phyloP scores from a whole-genome alignment of 225 moss, liverwort and hornwort genomes.

The Marchantia polymorpha region DNA sequence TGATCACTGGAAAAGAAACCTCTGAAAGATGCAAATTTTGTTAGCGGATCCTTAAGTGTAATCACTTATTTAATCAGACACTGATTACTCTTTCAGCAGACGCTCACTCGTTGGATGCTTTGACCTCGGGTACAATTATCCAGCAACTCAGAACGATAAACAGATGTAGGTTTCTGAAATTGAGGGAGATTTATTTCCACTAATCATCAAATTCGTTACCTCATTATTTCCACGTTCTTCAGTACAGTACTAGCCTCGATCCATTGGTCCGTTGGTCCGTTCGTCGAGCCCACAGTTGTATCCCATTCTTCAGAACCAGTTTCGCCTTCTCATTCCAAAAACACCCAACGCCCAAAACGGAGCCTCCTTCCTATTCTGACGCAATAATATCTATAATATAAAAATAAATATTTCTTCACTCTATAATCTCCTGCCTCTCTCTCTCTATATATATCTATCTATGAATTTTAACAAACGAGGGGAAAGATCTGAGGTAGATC shows the following conservation, averaged over 20 bases:
- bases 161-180: not conserved
- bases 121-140: not conserved
- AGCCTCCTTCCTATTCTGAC: too few species aligned
- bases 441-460: too few species aligned
- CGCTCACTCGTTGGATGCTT: not conserved
- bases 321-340: too few species aligned
- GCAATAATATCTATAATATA: too few species aligned
- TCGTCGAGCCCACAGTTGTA: not conserved
- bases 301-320: too few species aligned
- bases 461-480: too few species aligned
- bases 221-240: not conserved
- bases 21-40: not conserved
- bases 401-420: too few species aligned
- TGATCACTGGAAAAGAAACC: not conserved
- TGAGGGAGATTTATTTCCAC: too few species aligned
- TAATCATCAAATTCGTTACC: not conserved
- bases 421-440: too few species aligned
- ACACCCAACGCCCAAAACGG: too few species aligned
- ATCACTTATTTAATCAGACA: not conserved
- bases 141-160: not conserved
- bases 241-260: not conserved
- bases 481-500: too few species aligned
- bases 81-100: not conserved
- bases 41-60: not conserved
- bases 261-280: not conserved